Conservation (phyloP, 2,329 filamentous ascomycete genomes). For the Pyricularia pennisetigena region DNA sequence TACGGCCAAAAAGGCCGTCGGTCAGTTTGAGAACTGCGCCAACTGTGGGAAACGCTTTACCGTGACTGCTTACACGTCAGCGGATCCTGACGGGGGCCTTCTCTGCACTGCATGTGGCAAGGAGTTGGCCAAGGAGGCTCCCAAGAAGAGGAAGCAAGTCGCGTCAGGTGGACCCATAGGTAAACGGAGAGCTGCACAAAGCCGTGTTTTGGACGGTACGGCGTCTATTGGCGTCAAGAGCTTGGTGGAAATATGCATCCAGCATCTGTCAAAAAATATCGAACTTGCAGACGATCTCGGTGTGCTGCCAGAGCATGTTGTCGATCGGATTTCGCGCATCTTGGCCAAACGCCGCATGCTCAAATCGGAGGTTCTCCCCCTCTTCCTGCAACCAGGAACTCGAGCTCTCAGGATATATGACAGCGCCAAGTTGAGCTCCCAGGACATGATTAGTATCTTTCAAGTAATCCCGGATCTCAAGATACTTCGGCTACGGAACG, state of each 20-base stretch:
- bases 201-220: slow-evolving; percentile 71
- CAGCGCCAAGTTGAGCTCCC: slow-evolving; percentile 53
- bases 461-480: slow-evolving; percentile 61
- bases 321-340: slow-evolving; percentile 50
- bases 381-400: slow-evolving; percentile 44
- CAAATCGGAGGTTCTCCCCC: slow-evolving; percentile 39
- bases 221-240: slow-evolving; percentile 57
- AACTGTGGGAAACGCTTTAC: slow-evolving; percentile 82
- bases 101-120: slow-evolving; percentile 76
- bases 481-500: slow-evolving; percentile 67
- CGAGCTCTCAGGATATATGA: slow-evolving; percentile 48
- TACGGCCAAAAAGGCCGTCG: slow-evolving; percentile 42
- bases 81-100: slow-evolving; percentile 75
- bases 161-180: slow-evolving; percentile 39
- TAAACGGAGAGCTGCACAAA: slow-evolving; percentile 68
- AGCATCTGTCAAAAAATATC: slow-evolving; percentile 53
- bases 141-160: slow-evolving; percentile 44
- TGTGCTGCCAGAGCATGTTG: slow-evolving; percentile 40
- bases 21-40: slow-evolving; percentile 83
- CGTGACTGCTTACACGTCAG: slow-evolving; percentile 80
- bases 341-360: slow-evolving; percentile 52
- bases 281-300: slow-evolving; percentile 52
- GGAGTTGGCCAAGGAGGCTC: slow-evolving; percentile 56
- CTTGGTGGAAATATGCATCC: slow-evolving; percentile 53
- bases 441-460: slow-evolving; percentile 76